Base-by-base conservation (phyloP, 495 filamentous ascomycete genomes). In the Aspergillus avenaceus region DNA sequence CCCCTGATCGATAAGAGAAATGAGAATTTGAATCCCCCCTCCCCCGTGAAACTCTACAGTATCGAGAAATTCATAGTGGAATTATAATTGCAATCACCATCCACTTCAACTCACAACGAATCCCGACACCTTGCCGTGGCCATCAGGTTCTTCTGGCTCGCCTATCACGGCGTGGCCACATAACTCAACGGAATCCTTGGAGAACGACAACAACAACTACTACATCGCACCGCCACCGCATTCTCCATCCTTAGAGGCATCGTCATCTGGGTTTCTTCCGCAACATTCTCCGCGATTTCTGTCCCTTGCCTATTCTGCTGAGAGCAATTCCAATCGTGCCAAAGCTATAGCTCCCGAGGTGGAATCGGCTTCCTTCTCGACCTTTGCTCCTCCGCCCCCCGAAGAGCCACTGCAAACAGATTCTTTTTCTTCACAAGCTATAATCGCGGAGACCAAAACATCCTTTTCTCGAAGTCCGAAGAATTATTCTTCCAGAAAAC, bases 401-500 rank as follows among this genome's bases (percentile, higher is more conserved):
- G 59, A 67, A 47, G 71, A 68, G 54, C 52, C 63, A 45, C 50
- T 66, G 48, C 60, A 84, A 63, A 72, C 81, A 47, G 67, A 73
- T 49, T 62, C 74, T 37, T 74, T 67, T 49, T 62, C 74, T 37
- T 74, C 68, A 29, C 74, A 77, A 66, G 78, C 63, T 52, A 70
- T 81, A 55, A 78, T 87, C 62, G 84, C 83, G 47, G 90, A 93
- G 56, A 90, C 88, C 61, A 93, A 96, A 72, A 84, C 85, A 55
- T 88, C 84, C 25, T 84, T 93, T 58, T 59, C 62, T 16, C 77
- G 73, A 45, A 90, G 95, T 61, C 83, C 79, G 54, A 95, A 95
- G 71, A 82, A 84, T 50, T 84, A 87, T 49, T 76, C 79, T 8
- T 73, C 77, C 27, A 80, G 77, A 44, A 86, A 86, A 62, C 81